phyloP scores from a whole-genome alignment of 768 basidiomycete genomes.

The Cytidiella melzeri region DNA sequence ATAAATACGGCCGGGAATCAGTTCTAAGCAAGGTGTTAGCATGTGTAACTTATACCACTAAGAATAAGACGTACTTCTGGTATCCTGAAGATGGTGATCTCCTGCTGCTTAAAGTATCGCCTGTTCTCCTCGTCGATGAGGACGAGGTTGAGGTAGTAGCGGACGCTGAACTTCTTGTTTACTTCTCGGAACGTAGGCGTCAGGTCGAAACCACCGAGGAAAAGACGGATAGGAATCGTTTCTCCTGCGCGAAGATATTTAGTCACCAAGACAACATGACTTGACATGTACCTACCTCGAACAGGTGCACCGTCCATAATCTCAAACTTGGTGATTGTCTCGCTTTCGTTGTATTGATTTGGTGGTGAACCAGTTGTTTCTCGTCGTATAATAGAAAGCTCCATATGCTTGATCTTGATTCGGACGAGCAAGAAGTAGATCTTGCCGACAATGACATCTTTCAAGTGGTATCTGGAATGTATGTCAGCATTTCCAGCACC shows the following conservation, averaged over 20 bases:
- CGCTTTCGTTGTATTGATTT: slow-evolving; percentile 99
- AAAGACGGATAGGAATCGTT: slow-evolving; percentile 95
- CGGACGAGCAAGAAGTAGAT: slow-evolving; percentile 98
- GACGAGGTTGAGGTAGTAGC: slow-evolving; percentile 96
- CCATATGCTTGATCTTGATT: slow-evolving; percentile 99
- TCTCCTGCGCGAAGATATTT: slow-evolving; percentile 52
- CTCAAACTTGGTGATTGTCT: slow-evolving; percentile 99
- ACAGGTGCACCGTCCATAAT: slow-evolving; percentile 99
- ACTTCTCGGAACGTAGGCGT: slow-evolving; percentile 99
- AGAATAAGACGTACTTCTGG: slow-evolving; percentile 53
- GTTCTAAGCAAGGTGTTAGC: background rate
- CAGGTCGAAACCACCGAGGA: slow-evolving; percentile 96
- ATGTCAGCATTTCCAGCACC: background rate
- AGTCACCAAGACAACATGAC: background rate
- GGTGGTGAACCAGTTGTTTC: slow-evolving; percentile 97
- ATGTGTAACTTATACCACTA: background rate
- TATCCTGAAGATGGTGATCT: slow-evolving; percentile 76
- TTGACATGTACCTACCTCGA: slow-evolving; percentile 51
- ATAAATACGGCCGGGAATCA: background rate
- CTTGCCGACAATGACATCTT: slow-evolving; percentile 99
- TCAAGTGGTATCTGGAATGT: slow-evolving; percentile 81
- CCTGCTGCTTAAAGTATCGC: slow-evolving; percentile 97
- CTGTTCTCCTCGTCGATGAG: slow-evolving; percentile 98
- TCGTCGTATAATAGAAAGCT: slow-evolving; percentile 93
- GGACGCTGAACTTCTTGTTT: slow-evolving; percentile 97